Conservation (phyloP, 495 filamentous ascomycete genomes). For the Chaetomium cochliodes region DNA sequence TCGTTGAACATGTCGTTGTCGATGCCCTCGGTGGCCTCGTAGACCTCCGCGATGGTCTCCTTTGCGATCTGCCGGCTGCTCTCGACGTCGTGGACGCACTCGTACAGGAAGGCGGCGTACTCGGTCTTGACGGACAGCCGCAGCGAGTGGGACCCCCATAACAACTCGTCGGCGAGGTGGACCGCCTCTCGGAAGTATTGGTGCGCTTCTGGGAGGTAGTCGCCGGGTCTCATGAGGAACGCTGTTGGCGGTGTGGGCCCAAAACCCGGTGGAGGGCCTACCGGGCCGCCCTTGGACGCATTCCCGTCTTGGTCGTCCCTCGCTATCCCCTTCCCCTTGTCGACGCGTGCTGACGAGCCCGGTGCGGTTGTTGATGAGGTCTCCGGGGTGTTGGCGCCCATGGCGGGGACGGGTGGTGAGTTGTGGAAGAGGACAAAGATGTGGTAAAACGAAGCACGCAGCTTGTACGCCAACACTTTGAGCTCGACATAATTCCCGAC, state of each 20-base stretch:
- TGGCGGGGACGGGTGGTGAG: conserved; percentile 48
- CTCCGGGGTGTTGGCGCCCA: conserved; percentile 39
- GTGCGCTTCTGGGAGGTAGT: conserved; percentile 80
- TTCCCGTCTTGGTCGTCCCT: conserved; percentile 34
- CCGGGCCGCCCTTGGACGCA: conserved; percentile 49
- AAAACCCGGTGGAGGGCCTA: conserved; percentile 51
- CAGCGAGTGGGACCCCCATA: conserved; percentile 86
- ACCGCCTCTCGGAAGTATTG: conserved; percentile 77
- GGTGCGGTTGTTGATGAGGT: conserved; percentile 28
- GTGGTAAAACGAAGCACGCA: conserved; percentile 91
- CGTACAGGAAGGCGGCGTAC: conserved; percentile 91
- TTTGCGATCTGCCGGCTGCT: conserved; percentile 73
- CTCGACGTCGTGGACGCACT: conserved; percentile 80
- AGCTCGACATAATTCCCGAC: conserved; percentile 68
- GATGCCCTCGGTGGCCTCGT: conserved; percentile 86
- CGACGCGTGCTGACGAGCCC: conserved; percentile 33
- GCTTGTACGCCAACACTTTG: conserved; percentile 84
- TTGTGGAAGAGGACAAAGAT: conserved; percentile 97
- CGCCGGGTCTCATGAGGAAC: conserved; percentile 73
- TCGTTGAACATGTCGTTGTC: conserved; percentile 86
- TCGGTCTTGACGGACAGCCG: conserved; percentile 90
- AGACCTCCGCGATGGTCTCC: conserved; percentile 83
- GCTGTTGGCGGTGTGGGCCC: conserved; percentile 54
- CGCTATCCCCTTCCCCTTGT: conserved; percentile 49
- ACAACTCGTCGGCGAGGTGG: conserved; percentile 65